Evolutionary conservation across 2,329 filamentous ascomycete genomes (phyloP).

Genomic region (Penicillium sp.): DNA sequence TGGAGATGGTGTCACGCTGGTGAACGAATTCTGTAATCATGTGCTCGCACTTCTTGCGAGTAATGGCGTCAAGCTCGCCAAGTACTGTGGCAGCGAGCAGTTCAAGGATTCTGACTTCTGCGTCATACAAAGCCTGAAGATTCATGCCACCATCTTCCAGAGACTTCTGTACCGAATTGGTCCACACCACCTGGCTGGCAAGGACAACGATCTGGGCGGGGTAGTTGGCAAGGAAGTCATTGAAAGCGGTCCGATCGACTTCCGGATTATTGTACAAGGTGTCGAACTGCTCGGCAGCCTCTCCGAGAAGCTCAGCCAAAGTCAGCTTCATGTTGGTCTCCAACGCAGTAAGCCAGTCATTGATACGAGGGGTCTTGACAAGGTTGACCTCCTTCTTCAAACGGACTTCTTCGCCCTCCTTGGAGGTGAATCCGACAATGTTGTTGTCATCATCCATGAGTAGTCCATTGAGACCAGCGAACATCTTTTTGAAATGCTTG

Average conservation of each 20-base stretch:
- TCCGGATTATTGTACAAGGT: slow-evolving; percentile 67
- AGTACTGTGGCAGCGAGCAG: slow-evolving; percentile 84
- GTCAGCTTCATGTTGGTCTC: slow-evolving; percentile 93
- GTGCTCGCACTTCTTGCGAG: slow-evolving; percentile 95
- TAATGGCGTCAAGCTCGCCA: slow-evolving; percentile 77
- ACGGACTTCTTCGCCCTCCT: slow-evolving; percentile 83
- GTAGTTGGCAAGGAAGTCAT: slow-evolving; percentile 74
- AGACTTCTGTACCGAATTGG: slow-evolving; percentile 73
- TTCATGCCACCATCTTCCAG: slow-evolving; percentile 66
- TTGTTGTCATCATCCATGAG: slow-evolving; percentile 84
- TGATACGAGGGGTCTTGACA: slow-evolving; percentile 90
- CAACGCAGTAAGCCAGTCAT: slow-evolving; percentile 94
- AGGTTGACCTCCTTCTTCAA: slow-evolving; percentile 89
- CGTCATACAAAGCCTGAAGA: slow-evolving; percentile 67
- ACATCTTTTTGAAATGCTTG: slow-evolving; percentile 99
- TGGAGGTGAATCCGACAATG: slow-evolving; percentile 89
- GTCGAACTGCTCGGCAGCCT: slow-evolving; percentile 77
- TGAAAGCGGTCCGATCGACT: slow-evolving; percentile 66
- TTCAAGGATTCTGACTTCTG: slow-evolving; percentile 77
- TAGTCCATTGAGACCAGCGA: slow-evolving; percentile 87
- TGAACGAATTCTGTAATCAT: slow-evolving; percentile 98
- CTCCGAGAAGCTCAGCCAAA: slow-evolving; percentile 80
- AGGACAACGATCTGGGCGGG: slow-evolving; percentile 95
- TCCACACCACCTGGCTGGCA: slow-evolving; percentile 91
- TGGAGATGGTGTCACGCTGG: slow-evolving; percentile 88